Percentiles rank a stretch among this genome's conserved stretches.
phyloP scores from a whole-genome alignment of 2,329 filamentous ascomycete genomes.

The Escovopsis sp. region DNA sequence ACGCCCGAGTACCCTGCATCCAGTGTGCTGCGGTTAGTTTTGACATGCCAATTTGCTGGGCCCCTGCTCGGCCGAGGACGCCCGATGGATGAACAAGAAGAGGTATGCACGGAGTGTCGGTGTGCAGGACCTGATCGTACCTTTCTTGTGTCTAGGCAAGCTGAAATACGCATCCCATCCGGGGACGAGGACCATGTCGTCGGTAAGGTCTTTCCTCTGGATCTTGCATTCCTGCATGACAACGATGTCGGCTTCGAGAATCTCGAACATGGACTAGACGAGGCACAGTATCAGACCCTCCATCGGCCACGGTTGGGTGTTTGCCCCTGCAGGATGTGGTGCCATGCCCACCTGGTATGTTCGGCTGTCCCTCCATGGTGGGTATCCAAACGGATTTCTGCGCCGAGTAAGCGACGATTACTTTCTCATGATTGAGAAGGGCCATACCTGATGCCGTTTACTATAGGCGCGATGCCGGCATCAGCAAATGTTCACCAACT shows the following conservation, averaged over 20 bases:
- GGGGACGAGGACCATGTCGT: constrained; percentile 90
- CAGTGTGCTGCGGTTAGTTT: background rate
- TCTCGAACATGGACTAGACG: constrained; percentile 75
- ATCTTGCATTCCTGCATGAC: constrained; percentile 96
- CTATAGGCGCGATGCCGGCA: constrained; percentile 23
- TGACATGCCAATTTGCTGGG: background rate
- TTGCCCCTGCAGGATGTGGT: background rate
- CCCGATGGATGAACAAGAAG: no score
- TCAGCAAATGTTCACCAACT: no score
- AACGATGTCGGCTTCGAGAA: constrained; percentile 80
- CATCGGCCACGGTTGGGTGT: no score
- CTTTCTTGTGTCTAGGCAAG: constrained; percentile 85
- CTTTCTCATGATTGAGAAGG: background rate
- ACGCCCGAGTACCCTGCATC: constrained; percentile 78
- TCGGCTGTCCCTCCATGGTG: constrained; percentile 61
- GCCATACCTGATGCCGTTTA: constrained; percentile 63
- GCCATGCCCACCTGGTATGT: constrained; percentile 46
- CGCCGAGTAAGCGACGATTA: background rate
- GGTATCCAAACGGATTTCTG: constrained; percentile 71
- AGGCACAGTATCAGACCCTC: no score
- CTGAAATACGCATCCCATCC: constrained; percentile 98
- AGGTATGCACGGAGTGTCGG: no score
- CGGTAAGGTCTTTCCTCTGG: constrained; percentile 74
- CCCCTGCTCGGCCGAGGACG: no score
- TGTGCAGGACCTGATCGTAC: no score